Evolutionary conservation across 345 rosid species (phyloP).

Genomic region (Cardiospermum halicacabum): DNA sequence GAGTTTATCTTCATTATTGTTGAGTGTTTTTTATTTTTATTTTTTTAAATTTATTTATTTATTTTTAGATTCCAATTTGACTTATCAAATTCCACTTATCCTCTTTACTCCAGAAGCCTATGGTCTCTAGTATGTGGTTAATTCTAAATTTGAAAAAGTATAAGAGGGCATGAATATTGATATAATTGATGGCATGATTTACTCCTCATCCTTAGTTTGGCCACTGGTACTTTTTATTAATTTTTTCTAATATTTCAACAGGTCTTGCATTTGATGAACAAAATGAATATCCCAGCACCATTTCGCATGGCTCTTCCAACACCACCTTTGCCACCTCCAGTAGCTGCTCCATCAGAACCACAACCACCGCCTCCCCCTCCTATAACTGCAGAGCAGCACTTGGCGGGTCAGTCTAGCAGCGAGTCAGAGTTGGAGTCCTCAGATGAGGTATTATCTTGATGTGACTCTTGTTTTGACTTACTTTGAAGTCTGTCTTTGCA

Average conservation of each 20-base stretch:
- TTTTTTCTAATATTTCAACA: slow-evolving; percentile 17
- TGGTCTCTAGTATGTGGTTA: neutral
- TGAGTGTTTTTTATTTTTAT: no score
- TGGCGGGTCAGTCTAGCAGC: slow-evolving; percentile 55
- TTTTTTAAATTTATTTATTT: neutral
- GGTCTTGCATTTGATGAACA: slow-evolving; percentile 98
- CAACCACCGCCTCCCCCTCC: slow-evolving; percentile 33
- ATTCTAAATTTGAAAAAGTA: neutral
- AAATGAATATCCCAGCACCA: slow-evolving; percentile 99
- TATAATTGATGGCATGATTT: neutral
- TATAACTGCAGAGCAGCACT: slow-evolving; percentile 26
- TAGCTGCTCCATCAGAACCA: slow-evolving; percentile 36
- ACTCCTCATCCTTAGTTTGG: neutral
- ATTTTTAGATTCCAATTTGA: neutral
- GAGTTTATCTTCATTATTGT: neutral
- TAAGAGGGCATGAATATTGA: neutral
- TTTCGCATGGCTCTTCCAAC: slow-evolving; percentile 91
- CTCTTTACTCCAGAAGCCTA: neutral
- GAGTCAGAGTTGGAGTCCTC: slow-evolving; percentile 95
- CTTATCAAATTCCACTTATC: neutral
- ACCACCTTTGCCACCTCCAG: slow-evolving; percentile 76
- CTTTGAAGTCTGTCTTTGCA: neutral
- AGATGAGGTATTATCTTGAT: slow-evolving; percentile 54
- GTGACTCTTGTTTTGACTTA: neutral
- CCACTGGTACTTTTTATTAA: neutral